Base-by-base conservation (phyloP, 2,329 filamentous ascomycete species). In the Phoma sp. region DNA sequence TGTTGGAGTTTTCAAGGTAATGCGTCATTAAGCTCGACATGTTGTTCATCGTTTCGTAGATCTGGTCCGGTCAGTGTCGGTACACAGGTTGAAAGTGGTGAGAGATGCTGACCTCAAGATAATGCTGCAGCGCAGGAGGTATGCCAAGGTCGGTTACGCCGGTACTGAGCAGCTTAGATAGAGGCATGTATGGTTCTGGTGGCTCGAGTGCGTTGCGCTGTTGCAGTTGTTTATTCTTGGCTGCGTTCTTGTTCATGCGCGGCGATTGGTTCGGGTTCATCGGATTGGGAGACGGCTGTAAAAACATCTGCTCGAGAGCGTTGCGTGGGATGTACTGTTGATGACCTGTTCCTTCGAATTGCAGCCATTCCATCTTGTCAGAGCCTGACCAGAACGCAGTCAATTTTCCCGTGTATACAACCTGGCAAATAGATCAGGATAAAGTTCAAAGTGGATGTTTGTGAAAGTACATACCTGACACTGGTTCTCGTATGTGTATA, bases 401-500 rank as follows among this genome's bases (percentile, higher is more conserved):
- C 21, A 98, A 78, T 4, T 83, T 86, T 36, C 93, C 93, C n/a
- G 81, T 85, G 9, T 89, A 87, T 42, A 96, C 86, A 32, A 96
- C 81, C 88, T 93, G 59, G 5, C 54, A 53, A 66, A 66, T 68
- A 30, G 71, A 64, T 46, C 57, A 33, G 15, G 32, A 26, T 5
- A 7, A 17, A 34, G 36, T 26, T 7, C n/a, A 17, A 25, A 5
- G 9, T 9, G n/a, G 4, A 17, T 4, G 18, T 4, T 7, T 10
- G 10, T 7, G 3, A 4, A 2, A 4, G 12, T 39, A 81, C 85
- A 76, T 81, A 93, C 90, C 71, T 95, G 92, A 56, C 89, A 90
- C 46, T 88, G 89, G 58, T 89, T 91, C 45, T 90, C 86, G 68
- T 93, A 97, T 85, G 91, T 96, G 72, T 96, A 96, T 5, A 95